phyloP scores from a whole-genome alignment of 495 filamentous ascomycete species.

The Oidiodendron maius region DNA sequence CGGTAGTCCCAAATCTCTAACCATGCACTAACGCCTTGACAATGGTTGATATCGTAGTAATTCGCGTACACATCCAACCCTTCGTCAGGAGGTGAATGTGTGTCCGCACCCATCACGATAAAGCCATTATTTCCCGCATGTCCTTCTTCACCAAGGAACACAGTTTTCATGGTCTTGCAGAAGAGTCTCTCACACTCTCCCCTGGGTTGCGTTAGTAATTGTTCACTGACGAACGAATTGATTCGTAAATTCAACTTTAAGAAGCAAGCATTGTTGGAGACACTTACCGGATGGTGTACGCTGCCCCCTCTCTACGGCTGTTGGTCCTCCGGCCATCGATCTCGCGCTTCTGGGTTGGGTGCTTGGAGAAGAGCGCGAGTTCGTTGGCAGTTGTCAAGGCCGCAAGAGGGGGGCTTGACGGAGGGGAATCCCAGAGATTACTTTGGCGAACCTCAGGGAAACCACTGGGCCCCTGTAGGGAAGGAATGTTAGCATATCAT shows the following conservation, averaged over 20 bases:
- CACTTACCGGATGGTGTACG: constrained; percentile 68
- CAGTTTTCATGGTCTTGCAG: constrained; percentile 84
- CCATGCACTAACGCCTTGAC: constrained; percentile 37
- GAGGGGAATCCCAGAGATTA: constrained; percentile 64
- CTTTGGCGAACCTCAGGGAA: constrained; percentile 90
- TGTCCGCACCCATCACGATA: constrained; percentile 61
- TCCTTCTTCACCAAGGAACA: constrained; percentile 94
- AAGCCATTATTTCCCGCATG: constrained; percentile 58
- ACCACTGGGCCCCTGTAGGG: constrained; percentile 83
- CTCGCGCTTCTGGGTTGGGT: constrained; percentile 23
- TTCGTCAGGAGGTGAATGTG: constrained; percentile 23
- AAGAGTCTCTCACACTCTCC: constrained; percentile 99
- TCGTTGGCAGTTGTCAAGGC: constrained; percentile 54
- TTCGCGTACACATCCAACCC: constrained; percentile 21
- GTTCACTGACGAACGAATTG: too few species aligned
- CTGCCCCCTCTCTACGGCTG: constrained; percentile 75
- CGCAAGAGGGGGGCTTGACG: constrained; percentile 78
- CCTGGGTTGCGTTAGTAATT: constrained; percentile 20
- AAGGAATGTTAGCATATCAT: too few species aligned
- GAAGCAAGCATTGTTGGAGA: too few species aligned
- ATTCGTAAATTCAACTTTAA: too few species aligned
- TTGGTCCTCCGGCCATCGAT: constrained; percentile 29
- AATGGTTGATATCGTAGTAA: constrained; percentile 12
- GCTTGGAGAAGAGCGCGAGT: constrained; percentile 51
- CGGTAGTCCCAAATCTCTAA: constrained; percentile 88